These are phyloP conservation scores for Sarcomyxa edulis DNA, from an alignment of 768 basidiomycete genomes.

Conservation along the genomic window DNA sequence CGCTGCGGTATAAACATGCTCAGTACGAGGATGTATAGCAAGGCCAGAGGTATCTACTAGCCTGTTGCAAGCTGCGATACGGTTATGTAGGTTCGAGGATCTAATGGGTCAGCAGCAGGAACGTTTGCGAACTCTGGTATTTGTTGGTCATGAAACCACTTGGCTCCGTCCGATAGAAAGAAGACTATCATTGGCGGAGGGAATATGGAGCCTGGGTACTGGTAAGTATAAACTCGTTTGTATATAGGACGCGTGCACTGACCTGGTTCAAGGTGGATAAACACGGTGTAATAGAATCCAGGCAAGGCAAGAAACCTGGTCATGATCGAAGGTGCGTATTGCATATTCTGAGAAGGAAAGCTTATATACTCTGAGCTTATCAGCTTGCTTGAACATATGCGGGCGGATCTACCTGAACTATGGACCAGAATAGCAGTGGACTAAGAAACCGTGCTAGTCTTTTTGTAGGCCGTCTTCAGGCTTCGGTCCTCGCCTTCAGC, in stretches of 20 bases:
- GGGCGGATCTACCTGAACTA: no score
- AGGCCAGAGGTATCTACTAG: slow-evolving; percentile 18
- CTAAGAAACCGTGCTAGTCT: no score
- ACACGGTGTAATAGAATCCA: slow-evolving; percentile 50
- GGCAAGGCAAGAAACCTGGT: slow-evolving; percentile 44
- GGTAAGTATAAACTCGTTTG: not conserved
- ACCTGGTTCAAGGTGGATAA: slow-evolving; percentile 59
- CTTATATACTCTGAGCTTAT: no score
- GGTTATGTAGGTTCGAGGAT: slow-evolving; percentile 45
- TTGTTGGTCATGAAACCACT: slow-evolving; percentile 59
- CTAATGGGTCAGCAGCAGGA: slow-evolving; percentile 23
- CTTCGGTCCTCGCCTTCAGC: no score
- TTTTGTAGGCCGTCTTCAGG: no score
- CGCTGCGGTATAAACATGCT: slow-evolving; percentile 33
- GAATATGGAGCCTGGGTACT: slow-evolving; percentile 41
- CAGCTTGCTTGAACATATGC: no score
- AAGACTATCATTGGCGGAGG: slow-evolving; percentile 44
- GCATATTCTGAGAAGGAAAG: no score
- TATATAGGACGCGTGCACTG: slow-evolving; percentile 3
- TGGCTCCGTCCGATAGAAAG: slow-evolving; percentile 45
- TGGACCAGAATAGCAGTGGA: no score
- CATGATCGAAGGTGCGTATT: no score
- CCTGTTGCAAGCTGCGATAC: slow-evolving; percentile 61
- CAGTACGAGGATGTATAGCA: not conserved
- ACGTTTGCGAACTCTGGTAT: slow-evolving; percentile 33